Evolutionary conservation across 306 rosid genomes (phyloP), one percentile per base, ranked within the genome.

Genomic region (Psophocarpus tetragonolobus): DNA sequence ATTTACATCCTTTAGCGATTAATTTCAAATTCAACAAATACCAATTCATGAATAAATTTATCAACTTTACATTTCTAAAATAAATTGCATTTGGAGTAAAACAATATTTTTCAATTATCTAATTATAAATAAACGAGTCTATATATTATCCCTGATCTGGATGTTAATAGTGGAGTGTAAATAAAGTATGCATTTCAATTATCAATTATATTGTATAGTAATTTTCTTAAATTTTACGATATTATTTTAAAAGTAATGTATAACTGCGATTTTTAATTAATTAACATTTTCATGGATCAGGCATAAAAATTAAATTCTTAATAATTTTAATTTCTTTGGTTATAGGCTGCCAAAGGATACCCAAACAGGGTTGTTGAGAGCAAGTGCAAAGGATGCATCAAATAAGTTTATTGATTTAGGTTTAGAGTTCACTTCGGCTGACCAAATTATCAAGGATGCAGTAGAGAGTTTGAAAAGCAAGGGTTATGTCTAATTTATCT

Each of bases 321-420:
- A 56, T 57, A 0, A 60, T 29, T 13, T 5, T 2, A 61, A 61
- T 61, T 29, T 15, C 1, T 60, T 29, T 29, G 23, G 0, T 61
- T 61, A 71, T 47, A 91, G 98, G 80, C 66, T 90, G 75, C 83
- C 93, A 13, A 85, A 77, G 66, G 91, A 94, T 58, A 86, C 92
- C 18, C 97, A 94, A 50, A 90, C 90, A 3, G 96, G 88, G 23
- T 35, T 91, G 84, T 50, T 91, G 86, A 88, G 96, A 71, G 79
- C 89, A 38, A 84, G 97, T 71, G 78, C 89, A 38, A 79, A 87
- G 57, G 75, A 87, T 35, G 96, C 84, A 27, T 79, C 88, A 0
- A 91, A 87, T 83, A 94, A 94, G 80, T 79, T 94, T 68, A 94
- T 87, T 54, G 91, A 90, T 45, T 60, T 94, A 82, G 97, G 97